A percentile compares a stretch with the other conserved stretches of the same genome.
phyloP scores from a whole-genome alignment of 805 yeast genomes.

The Clavispora carvajalis region DNA sequence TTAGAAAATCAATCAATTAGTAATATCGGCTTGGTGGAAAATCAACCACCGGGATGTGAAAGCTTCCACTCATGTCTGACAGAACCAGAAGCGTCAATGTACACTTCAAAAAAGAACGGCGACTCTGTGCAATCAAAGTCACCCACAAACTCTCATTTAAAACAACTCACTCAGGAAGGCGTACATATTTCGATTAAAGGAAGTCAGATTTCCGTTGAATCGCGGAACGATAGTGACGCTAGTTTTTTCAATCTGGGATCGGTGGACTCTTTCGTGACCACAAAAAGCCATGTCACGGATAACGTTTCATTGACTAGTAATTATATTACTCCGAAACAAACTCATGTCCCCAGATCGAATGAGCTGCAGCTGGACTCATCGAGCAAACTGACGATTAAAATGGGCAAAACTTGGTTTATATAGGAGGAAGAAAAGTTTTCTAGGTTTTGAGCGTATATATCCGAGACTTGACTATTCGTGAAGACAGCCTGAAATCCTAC shows the following conservation, averaged over 20 bases:
- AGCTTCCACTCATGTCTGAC: slow-evolving; percentile 3
- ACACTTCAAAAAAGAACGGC: neutral
- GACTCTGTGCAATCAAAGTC: no score
- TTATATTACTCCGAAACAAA: neutral
- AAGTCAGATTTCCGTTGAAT: neutral
- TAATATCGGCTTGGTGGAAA: no score
- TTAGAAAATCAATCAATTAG: slow-evolving; percentile 8
- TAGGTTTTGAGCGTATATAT: no score
- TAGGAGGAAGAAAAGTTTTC: no score
- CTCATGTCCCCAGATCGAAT: neutral
- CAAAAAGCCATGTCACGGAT: neutral
- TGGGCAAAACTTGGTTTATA: neutral
- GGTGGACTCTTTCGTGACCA: neutral
- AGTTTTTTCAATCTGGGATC: neutral
- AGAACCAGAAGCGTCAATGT: neutral
- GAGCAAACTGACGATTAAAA: neutral
- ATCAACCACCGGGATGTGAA: slow-evolving; percentile 7
- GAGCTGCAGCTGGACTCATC: neutral
- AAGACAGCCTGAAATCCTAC: neutral
- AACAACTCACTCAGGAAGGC: neutral
- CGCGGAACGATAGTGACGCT: neutral
- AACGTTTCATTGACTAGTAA: neutral
- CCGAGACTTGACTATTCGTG: no score
- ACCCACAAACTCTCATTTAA: no score
- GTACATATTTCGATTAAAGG: neutral